Conservation (phyloP, 2,329 filamentous ascomycete genomes). For the Stachybotrys chartarum region DNA sequence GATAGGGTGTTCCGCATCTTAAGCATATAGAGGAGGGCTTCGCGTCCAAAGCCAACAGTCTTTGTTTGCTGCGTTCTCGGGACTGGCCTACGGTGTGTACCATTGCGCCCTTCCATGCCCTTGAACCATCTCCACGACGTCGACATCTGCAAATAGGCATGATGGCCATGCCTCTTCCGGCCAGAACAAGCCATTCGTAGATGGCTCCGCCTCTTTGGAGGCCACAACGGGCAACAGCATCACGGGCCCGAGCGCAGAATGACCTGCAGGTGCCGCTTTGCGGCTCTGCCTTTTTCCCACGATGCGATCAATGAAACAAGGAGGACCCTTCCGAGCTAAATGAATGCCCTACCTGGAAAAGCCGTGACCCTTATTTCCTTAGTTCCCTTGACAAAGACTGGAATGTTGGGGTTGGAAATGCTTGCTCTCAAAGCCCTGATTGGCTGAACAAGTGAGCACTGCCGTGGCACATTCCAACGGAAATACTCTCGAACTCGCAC, state of each 20-base stretch:
- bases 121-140: background rate
- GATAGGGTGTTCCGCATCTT: background rate
- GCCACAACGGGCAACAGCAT: background rate
- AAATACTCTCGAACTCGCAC: background rate
- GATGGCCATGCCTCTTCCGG: background rate
- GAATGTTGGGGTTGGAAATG: background rate
- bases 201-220: background rate
- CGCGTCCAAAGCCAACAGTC: background rate
- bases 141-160: background rate
- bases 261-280: background rate
- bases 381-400: background rate
- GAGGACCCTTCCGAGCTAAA: background rate
- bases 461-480: background rate
- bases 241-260: background rate
- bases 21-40: background rate
- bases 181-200: background rate
- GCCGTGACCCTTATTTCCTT: background rate
- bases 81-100: background rate
- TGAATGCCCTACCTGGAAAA: background rate
- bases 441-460: background rate
- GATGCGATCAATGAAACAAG: background rate
- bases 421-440: background rate
- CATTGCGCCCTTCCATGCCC: background rate
- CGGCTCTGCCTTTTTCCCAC: background rate
- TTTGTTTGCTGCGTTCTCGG: background rate